These are phyloP conservation scores for Russula foetens DNA, from an alignment of 768 basidiomycete species.

Conservation along the genomic window DNA sequence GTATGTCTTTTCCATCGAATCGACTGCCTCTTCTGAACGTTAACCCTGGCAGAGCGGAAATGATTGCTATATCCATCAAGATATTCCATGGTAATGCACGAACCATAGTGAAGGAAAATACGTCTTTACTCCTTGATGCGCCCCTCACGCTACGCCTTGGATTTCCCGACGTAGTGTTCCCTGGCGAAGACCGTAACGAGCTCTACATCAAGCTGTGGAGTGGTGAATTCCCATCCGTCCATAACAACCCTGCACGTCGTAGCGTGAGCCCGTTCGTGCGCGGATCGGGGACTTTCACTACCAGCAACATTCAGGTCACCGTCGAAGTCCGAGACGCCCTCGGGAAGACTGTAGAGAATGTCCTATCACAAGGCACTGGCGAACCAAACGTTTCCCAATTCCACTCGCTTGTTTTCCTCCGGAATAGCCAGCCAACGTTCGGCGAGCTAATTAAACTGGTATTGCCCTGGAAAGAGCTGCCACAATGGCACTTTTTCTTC, in stretches of 20 bases:
- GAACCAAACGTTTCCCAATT: slow-evolving; percentile 76
- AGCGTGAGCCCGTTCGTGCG: slow-evolving; percentile 54
- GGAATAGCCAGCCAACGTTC: slow-evolving; percentile 84
- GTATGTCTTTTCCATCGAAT: slow-evolving; percentile 33
- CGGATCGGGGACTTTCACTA: slow-evolving; percentile 41
- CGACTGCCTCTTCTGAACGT: background rate
- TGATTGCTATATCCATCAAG: slow-evolving; percentile 76
- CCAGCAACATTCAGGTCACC: slow-evolving; percentile 78
- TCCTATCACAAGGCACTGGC: slow-evolving; percentile 77
- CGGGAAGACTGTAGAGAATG: slow-evolving; percentile 59
- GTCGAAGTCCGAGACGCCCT: slow-evolving; percentile 77
- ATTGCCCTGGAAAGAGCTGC: slow-evolving; percentile 57
- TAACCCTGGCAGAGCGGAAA: slow-evolving; percentile 60
- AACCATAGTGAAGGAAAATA: slow-evolving; percentile 75
- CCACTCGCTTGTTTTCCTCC: slow-evolving; percentile 85
- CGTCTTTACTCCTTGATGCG: slow-evolving; percentile 70
- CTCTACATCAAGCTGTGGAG: slow-evolving; percentile 95
- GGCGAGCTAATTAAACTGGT: slow-evolving; percentile 89
- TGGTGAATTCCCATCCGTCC: slow-evolving; percentile 68
- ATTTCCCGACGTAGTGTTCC: slow-evolving; percentile 95
- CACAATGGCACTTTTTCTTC: slow-evolving; percentile 89
- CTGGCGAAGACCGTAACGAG: slow-evolving; percentile 87
- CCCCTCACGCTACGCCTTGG: slow-evolving; percentile 82
- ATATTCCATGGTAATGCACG: slow-evolving; percentile 76
- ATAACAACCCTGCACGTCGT: slow-evolving; percentile 42